phyloP scores from a whole-genome alignment of 2,329 filamentous ascomycete species.

The Ophiostoma angusticollis region DNA sequence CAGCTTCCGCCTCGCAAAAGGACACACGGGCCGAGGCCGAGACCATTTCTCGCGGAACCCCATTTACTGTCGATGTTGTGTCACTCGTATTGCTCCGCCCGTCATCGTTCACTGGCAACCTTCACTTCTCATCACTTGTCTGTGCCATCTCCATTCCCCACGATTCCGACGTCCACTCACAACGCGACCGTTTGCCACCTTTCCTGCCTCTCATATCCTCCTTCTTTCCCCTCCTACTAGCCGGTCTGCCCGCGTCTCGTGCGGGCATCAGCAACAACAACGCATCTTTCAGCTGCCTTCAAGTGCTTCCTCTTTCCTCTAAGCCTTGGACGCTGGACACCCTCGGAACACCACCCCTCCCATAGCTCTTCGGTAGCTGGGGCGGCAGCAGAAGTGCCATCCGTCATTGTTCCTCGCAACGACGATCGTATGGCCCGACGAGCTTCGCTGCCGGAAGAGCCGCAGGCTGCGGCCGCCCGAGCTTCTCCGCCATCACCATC shows the following conservation, averaged over 20 bases:
- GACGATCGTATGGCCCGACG: conserved; percentile 9
- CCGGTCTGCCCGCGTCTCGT: background rate
- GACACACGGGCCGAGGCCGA: no score
- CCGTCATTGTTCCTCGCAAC: conserved; percentile 5
- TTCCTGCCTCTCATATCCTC: background rate
- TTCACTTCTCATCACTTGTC: no score
- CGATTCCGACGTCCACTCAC: no score
- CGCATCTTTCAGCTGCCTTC: conserved; percentile 3
- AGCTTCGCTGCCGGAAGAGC: conserved; percentile 1
- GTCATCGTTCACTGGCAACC: no score
- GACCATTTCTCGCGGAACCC: no score
- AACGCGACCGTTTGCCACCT: background rate
- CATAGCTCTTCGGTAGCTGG: background rate
- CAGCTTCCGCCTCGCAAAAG: background rate
- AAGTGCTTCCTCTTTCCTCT: conserved; percentile 4
- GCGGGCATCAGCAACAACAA: conserved; percentile 8
- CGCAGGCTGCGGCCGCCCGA: background rate
- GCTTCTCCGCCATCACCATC: conserved; percentile 12
- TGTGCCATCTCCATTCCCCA: no score
- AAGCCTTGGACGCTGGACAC: background rate
- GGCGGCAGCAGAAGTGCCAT: conserved; percentile 6
- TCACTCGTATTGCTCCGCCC: no score
- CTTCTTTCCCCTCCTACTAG: background rate
- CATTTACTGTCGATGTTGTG: no score
- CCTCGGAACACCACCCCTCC: background rate